Base-by-base conservation (phyloP, 164 flowering plant species). In the Buxus sempervirens region DNA sequence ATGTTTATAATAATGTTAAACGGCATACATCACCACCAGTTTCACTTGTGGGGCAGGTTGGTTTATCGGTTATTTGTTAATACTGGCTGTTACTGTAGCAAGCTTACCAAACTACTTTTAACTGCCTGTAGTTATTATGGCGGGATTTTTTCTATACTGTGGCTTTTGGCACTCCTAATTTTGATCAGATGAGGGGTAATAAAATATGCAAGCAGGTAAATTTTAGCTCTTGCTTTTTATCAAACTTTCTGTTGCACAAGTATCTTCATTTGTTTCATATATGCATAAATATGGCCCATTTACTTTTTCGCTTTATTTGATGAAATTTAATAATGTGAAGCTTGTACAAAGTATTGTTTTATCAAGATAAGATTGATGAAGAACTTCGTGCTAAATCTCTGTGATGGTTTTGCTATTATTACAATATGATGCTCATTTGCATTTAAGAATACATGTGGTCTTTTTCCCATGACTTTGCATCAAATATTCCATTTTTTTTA, bases 161-260 rank as follows among this genome's bases (percentile, higher is more conserved):
- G 38, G 93, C 91, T 63, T 86, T 81, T 77, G 97, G 96, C 26
- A 91, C 96, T 54, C 92, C 95, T 41, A 90, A 90, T 77, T 94
- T 94, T 79, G 97, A 90, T 76, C 77, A 65, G 70, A 94, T 94
- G 98, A 84, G 71, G 80, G 93, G 75, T 65, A 91, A 91, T 70
- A 78, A 73, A 69, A 86, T 91, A 65, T 94, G 98, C 83, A 91
- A 85, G 78, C 95, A 94, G 97, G 98, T 94, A 80, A 71, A n/a
- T 41, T 24, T 48, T 48, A 38, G 28, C 20, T 20, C 5, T 24
- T 22, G 41, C 36, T 25, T 64, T 53, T 14, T 23, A 53, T 15
- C n/a, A 16, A 41, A 45, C 66, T 42, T 71, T 67, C 6, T 56
- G n/a, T n/a, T n/a, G n/a, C 27, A 41, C 32, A 51, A 60, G 58